Conservation (phyloP, 306 rosid species). For the Hylodesmum podocarpum region DNA sequence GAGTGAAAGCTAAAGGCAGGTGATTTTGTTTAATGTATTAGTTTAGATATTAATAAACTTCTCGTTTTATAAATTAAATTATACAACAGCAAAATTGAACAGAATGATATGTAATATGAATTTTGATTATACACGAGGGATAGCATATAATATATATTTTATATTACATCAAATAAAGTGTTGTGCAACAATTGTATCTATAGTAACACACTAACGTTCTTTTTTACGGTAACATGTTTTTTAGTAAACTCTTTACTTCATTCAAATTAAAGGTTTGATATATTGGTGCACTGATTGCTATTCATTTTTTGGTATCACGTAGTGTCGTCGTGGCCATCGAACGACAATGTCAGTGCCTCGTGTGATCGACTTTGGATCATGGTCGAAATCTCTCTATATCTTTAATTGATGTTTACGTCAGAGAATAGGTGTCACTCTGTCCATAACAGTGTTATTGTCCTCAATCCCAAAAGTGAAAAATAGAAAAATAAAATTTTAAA, state of each 20-base stretch:
- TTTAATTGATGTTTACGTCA: background rate
- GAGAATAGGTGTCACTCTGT: background rate
- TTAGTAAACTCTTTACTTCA: background rate
- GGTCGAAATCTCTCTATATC: background rate
- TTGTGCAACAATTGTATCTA: background rate
- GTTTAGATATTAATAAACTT: background rate
- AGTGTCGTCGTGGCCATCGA: background rate
- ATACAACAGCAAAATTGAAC: background rate
- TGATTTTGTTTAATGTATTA: background rate
- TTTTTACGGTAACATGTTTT: background rate
- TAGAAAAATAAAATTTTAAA: background rate
- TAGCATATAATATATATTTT: background rate
- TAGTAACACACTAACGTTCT: no score
- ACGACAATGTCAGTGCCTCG: background rate
- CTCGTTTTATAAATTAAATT: background rate
- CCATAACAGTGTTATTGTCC: background rate
- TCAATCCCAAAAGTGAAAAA: background rate
- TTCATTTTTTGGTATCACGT: background rate
- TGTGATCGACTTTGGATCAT: background rate
- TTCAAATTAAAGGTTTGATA: background rate
- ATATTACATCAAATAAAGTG: background rate
- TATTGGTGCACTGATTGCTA: background rate
- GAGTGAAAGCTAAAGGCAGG: no score
- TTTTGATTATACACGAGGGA: background rate
- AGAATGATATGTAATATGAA: background rate